Conservation (phyloP, 2,329 filamentous ascomycete species). For the Alternaria arbusti region DNA sequence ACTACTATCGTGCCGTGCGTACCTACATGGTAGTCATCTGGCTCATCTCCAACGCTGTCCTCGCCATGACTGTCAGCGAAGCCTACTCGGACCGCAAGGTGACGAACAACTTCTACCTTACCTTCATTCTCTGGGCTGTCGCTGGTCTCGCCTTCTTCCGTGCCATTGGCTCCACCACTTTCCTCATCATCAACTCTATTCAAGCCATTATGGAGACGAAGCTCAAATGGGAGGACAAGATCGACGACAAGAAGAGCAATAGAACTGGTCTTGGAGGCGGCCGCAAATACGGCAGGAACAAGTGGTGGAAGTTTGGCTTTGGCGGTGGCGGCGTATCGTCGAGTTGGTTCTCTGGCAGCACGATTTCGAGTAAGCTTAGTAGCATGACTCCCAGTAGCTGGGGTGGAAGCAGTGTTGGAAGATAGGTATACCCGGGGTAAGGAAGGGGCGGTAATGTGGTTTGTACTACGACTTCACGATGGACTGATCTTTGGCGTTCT, state of each 20-base stretch:
- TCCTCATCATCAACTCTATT: constrained; percentile 81
- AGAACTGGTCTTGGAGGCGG: constrained; percentile 38
- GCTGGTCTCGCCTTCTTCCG: constrained; percentile 86
- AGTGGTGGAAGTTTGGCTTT: constrained; percentile 35
- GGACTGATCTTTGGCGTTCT: constrained; percentile 5
- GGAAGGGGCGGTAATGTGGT: neutral
- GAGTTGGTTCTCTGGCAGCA: constrained; percentile 48
- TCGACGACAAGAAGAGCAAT: constrained; percentile 36
- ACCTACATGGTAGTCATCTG: constrained; percentile 98
- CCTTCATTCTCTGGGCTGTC: constrained; percentile 92
- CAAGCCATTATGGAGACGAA: constrained; percentile 88
- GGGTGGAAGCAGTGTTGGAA: constrained; percentile 40
- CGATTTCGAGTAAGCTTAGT: constrained; percentile 47
- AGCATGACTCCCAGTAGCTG: constrained; percentile 42
- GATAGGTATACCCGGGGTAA: constrained; percentile 4
- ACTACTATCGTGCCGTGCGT: constrained; percentile 96
- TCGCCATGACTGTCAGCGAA: constrained; percentile 92
- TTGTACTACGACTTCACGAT: constrained; percentile 8
- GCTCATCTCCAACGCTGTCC: constrained; percentile 89
- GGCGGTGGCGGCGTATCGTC: constrained; percentile 29
- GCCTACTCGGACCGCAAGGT: constrained; percentile 76
- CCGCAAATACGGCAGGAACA: constrained; percentile 19
- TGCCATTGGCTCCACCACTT: constrained; percentile 80
- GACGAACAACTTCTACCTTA: constrained; percentile 85
- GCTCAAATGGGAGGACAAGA: constrained; percentile 62